These are phyloP conservation scores for Ceriops tagal DNA, from an alignment of 345 rosid species.

Conservation along the genomic window DNA sequence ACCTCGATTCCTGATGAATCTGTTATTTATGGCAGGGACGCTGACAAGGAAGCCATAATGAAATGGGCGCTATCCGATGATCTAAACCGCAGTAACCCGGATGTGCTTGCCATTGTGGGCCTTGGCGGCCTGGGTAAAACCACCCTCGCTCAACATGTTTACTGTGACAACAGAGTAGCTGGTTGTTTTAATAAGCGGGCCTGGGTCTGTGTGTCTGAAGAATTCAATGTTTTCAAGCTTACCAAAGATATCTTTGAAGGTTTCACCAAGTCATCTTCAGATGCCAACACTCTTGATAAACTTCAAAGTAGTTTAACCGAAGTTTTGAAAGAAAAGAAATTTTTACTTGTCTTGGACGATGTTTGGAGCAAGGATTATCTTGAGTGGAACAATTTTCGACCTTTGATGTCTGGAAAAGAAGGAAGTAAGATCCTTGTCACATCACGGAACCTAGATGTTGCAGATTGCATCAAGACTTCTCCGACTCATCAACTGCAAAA, in stretches of 20 bases:
- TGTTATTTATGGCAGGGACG: slow-evolving; percentile 16
- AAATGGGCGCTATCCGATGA: background rate
- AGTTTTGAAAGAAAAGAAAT: background rate
- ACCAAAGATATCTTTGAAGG: background rate
- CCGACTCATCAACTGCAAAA: background rate
- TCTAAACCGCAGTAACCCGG: background rate
- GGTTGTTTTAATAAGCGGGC: slow-evolving; percentile 1
- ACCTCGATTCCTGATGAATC: slow-evolving; percentile 4
- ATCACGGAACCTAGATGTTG: background rate
- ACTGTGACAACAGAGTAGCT: background rate
- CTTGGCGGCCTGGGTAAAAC: slow-evolving; percentile 21
- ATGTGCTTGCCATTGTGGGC: slow-evolving; percentile 20
- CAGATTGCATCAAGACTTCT: background rate
- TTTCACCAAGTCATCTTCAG: background rate
- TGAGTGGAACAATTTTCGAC: background rate
- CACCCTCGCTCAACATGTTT: slow-evolving; percentile 19
- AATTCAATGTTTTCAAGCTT: background rate
- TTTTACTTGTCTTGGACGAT: slow-evolving; percentile 17
- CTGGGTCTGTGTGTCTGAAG: slow-evolving; percentile 12
- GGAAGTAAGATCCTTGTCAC: slow-evolving; percentile 21
- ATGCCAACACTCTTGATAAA: background rate
- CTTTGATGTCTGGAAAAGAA: background rate
- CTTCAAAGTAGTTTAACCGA: background rate
- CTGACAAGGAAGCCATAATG: slow-evolving; percentile 18
- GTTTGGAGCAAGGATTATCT: background rate